Evolutionary conservation across 2,329 filamentous ascomycete genomes (phyloP).

Genomic region (Hortaea sp.): DNA sequence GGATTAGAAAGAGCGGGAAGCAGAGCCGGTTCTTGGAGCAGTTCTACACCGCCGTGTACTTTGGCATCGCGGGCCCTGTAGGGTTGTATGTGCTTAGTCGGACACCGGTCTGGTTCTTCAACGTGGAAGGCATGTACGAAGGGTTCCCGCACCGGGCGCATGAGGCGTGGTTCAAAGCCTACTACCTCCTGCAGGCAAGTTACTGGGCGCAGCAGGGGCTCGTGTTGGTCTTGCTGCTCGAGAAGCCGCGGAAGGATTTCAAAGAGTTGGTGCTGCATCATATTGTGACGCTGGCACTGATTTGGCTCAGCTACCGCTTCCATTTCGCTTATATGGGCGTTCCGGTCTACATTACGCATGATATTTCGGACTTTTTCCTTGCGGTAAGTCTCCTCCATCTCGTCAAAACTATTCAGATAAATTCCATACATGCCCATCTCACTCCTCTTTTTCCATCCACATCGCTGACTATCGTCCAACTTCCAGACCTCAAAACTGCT

Average conservation of each 20-base stretch:
- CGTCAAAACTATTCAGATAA: neutral
- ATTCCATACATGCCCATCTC: too few species aligned
- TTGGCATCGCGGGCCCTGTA: constrained; percentile 67
- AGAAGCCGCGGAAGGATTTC: constrained; percentile 92
- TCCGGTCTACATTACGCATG: constrained; percentile 87
- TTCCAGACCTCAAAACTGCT: constrained; percentile 74
- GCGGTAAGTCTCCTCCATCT: constrained; percentile 52
- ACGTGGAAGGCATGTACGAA: constrained; percentile 83
- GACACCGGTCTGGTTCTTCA: constrained; percentile 94
- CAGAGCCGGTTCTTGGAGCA: constrained; percentile 93
- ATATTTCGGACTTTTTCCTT: constrained; percentile 91
- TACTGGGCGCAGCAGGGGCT: constrained; percentile 96
- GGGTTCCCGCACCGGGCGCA: constrained; percentile 75
- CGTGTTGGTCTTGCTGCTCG: constrained; percentile 73
- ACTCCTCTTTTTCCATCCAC: neutral
- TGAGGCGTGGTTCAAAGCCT: constrained; percentile 77
- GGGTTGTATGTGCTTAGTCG: constrained; percentile 84
- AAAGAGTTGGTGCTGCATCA: constrained; percentile 88
- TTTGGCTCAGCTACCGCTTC: constrained; percentile 82
- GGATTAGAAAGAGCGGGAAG: constrained; percentile 64
- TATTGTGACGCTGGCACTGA: constrained; percentile 76
- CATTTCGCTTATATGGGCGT: constrained; percentile 94
- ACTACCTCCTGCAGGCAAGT: constrained; percentile 86
- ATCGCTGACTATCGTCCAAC: neutral
- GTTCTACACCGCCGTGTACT: constrained; percentile 88